A percentile compares a stretch with the other conserved stretches of the same genome.
These are phyloP conservation scores for Pleurotus sapidus DNA, from an alignment of 768 basidiomycete species.

Conservation along the genomic window DNA sequence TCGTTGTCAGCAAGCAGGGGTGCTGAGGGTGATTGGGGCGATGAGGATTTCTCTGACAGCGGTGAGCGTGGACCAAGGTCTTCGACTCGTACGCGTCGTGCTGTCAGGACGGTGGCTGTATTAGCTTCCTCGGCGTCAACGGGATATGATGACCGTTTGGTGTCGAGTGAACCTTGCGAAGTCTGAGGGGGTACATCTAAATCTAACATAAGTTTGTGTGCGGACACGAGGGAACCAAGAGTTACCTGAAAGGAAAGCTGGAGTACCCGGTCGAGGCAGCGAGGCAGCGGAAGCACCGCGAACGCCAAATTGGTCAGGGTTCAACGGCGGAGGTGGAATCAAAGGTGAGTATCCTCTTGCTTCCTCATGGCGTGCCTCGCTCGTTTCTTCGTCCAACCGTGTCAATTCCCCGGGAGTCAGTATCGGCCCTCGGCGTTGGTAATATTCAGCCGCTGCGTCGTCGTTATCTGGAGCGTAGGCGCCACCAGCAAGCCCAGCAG, in stretches of 20 bases:
- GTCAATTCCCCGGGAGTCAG: slow-evolving; percentile 35
- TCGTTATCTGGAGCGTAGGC: slow-evolving; percentile 22
- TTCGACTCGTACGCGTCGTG: slow-evolving; percentile 44
- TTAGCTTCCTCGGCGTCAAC: slow-evolving; percentile 40
- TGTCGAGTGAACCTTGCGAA: slow-evolving; percentile 16
- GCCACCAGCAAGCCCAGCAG: slow-evolving; percentile 28
- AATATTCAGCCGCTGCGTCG: not conserved
- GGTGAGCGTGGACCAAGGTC: slow-evolving; percentile 30
- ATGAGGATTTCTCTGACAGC: slow-evolving; percentile 19
- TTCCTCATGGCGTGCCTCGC: slow-evolving; percentile 10
- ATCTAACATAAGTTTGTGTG: not conserved
- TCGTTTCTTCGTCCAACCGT: slow-evolving; percentile 32
- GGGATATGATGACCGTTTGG: slow-evolving; percentile 29
- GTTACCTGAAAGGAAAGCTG: not conserved
- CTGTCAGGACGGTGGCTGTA: slow-evolving; percentile 50
- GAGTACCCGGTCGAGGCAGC: slow-evolving; percentile 9
- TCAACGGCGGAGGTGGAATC: slow-evolving; percentile 30
- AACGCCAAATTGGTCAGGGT: slow-evolving; percentile 23
- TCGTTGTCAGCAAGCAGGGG: slow-evolving; percentile 9
- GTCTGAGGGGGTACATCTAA: slow-evolving; percentile 9
- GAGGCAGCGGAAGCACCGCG: slow-evolving; percentile 16
- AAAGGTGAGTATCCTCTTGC: slow-evolving; percentile 29
- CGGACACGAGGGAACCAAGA: not conserved
- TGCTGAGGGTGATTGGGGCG: slow-evolving; percentile 10
- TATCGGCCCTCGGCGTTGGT: slow-evolving; percentile 23